Base-by-base conservation (phyloP, 352 stramenopile genomes). In the Phytophthora hybrid region DNA sequence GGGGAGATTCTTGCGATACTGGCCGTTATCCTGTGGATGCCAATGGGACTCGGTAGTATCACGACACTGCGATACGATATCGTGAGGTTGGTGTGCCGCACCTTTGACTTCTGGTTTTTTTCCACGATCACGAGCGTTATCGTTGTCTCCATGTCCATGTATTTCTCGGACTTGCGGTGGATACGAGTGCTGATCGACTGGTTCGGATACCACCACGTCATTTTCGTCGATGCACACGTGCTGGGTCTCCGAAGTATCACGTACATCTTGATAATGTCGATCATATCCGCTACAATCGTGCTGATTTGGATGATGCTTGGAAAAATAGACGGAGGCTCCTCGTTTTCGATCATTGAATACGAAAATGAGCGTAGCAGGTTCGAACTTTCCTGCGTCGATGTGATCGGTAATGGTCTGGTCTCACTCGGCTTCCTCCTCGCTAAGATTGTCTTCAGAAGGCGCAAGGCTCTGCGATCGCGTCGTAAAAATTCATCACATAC, bases 31-130 rank as follows among this genome's bases (percentile, higher is more conserved):
- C 32, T 84, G 0, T 71, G 75, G 34, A 37, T 84, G 2, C 74
- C 75, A 1, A 26, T 82, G n/a, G 66, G 63, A 5, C 53, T 82
- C 4, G 78, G 67, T 3, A 82, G 75, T 55, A 19, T 84, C 6
- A 63, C 57, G 1, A 79, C 66, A 1, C 31, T 87, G 31, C 62
- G 80, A 26, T 87, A 76, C 58, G 78, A 83, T 26, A 71, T 87
- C 9, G 76, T 83, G 9, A 62, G 72, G 26, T 13, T 82, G 3
- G 54, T 85, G 14, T 39, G 64, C 8, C 60, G 64, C 26, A 84
- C 75, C 1, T 87, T 84, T 52, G 78, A 87, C 29, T 81, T 85
- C 47, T 84, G 72, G 77, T 85, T 82, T 58, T 84, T 83, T 46
- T 66, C 71, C 46, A 59, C 66, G 26, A 71, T 81, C 10, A 73